Base-by-base conservation (phyloP, 2,329 filamentous ascomycete genomes). In the Waltergamsia citrina region DNA sequence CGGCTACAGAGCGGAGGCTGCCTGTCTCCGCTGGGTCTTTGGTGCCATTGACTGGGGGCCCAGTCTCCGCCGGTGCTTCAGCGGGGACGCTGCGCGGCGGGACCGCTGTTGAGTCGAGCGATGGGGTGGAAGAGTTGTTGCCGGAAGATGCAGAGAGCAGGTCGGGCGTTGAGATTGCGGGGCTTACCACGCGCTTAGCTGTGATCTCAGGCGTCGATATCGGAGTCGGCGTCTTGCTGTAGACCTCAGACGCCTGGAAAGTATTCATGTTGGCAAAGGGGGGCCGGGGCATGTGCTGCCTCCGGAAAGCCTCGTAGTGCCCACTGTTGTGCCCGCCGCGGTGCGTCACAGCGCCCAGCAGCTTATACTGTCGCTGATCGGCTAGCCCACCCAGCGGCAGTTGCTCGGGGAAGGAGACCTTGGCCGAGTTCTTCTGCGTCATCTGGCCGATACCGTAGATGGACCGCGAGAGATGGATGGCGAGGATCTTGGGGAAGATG, bases 251-350 rank as follows among this genome's bases (percentile, higher is more conserved):
- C 6, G 72, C 71, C 39, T 83, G 81, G 56, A 94, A 90, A 0
- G 78, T 78, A 44, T 84, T 80, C 0, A 83, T 78, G 7, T 90
- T 95, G 2, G 85, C 83, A 52, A 79, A 96, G 0, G 88, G 88
- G 4, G 81, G 64, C 33, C 32, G 35, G 11, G 80, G 76, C 7
- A 85, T 61, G 38, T 85, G 81, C 56, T 96, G 92, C 24, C 92
- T 75, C 22, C 92, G 74, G 56, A 96, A 96, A 1, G 87, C 90
- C 56, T 98, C 92, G 60, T 98, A 98, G 53, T 98, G 92, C 1
- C 92, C 92, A 48, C 87, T 94, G 51, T 94, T 81, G 54, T 98
- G 92, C 41, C 85, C 93, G 24, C 92, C 92, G 50, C 94, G 94
- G 53, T 98, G 92, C 16, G 85, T 94, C 23, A 98, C 86, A 23